Evolutionary conservation across 345 rosid genomes (phyloP).

Genomic region (Brassica napus): DNA sequence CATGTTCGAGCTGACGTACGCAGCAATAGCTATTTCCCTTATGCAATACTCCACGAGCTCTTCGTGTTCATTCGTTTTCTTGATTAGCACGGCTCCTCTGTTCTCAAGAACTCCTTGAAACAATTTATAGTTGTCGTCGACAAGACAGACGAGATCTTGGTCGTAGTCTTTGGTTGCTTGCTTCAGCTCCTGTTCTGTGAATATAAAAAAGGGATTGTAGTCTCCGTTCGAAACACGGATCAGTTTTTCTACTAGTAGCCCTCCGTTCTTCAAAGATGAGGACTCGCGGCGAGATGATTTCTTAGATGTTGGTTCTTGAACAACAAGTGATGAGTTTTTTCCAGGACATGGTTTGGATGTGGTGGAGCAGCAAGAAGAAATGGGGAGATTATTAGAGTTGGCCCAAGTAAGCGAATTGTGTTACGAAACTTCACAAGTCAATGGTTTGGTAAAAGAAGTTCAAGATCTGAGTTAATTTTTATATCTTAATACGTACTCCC

Average conservation of each 20-base stretch:
- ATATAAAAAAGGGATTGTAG: conserved; percentile 2
- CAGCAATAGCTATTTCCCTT: conserved; percentile 15
- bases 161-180: conserved; percentile 23
- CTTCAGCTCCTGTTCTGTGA: conserved; percentile 4
- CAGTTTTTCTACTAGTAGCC: conserved; percentile 3
- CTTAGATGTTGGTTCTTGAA: conserved; percentile 2
- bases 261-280: conserved; percentile 15
- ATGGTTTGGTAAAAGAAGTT: background rate
- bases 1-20: background rate
- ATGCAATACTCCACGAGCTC: conserved; percentile 13
- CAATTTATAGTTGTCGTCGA: conserved; percentile 9
- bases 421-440: background rate
- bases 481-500: no score
- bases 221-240: conserved; percentile 9
- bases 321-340: background rate
- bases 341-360: conserved; percentile 18
- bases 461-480: background rate
- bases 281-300: background rate
- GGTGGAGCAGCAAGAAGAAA: conserved; percentile 1
- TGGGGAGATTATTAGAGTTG: conserved; percentile 9
- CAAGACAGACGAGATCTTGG: background rate
- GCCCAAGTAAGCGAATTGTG: background rate
- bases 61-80: background rate
- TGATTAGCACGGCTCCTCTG: conserved; percentile 14
- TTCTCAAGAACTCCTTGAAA: conserved; percentile 10